Conservation (phyloP, 2,329 filamentous ascomycete genomes). For the Monosporascus cannonballus region DNA sequence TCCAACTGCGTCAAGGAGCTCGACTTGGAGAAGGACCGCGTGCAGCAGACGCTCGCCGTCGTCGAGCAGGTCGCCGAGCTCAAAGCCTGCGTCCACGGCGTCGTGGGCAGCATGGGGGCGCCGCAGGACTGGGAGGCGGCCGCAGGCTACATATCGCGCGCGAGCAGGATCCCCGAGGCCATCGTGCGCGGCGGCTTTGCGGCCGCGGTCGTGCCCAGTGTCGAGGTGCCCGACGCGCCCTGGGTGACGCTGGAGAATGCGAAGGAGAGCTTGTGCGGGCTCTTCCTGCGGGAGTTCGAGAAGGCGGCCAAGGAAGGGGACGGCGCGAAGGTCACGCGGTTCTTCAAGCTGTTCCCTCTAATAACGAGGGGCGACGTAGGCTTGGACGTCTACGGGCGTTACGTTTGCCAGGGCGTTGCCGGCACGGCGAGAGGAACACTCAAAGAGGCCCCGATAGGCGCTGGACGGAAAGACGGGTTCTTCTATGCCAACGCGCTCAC, state of each 20-base stretch:
- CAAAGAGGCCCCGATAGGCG: constrained; percentile 57
- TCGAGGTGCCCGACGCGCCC: constrained; percentile 90
- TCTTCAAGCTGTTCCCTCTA: constrained; percentile 96
- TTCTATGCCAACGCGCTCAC: constrained; percentile 91
- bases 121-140: constrained; percentile 98
- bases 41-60: constrained; percentile 83
- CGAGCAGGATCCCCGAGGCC: constrained; percentile 70
- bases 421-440: constrained; percentile 74
- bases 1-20: constrained; percentile 81
- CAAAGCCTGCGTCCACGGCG: constrained; percentile 91
- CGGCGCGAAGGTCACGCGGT: constrained; percentile 82
- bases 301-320: constrained; percentile 84
- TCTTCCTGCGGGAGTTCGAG: constrained; percentile 94
- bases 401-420: constrained; percentile 93
- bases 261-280: constrained; percentile 78
- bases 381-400: constrained; percentile 88
- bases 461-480: constrained; percentile 66
- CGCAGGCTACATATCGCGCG: constrained; percentile 79
- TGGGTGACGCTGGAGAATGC: constrained; percentile 81
- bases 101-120: constrained; percentile 93
- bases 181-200: constrained; percentile 84
- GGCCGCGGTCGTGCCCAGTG: constrained; percentile 85
- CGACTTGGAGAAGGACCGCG: constrained; percentile 84
- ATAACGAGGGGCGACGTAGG: constrained; percentile 87
- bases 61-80: constrained; percentile 96